Evolutionary conservation across 2,329 filamentous ascomycete species (phyloP), one percentile per base, ranked within the genome.

Genomic region (Epichloe amarillans): DNA sequence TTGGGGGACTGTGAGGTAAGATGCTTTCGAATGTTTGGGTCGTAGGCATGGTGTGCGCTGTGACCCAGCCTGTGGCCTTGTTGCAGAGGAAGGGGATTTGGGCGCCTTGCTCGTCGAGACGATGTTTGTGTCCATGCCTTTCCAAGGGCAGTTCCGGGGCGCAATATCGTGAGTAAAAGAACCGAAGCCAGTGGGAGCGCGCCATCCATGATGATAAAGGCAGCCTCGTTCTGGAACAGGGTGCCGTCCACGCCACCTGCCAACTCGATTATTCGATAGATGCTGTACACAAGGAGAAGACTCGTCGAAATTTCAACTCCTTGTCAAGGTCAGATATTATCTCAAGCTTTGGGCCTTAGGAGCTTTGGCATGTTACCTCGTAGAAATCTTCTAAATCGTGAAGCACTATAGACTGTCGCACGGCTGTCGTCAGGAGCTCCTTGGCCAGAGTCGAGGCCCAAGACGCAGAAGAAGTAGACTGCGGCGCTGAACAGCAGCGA

Each of bases 381-480:
- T 4, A 76, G 60, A 41, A 74, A 74, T 4, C 61, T 59, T 49
- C 63, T 71, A 56, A 76, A 77, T 5, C 61, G 60, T 0, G 58
- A 50, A 2, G 72, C 72, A 8, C 62, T 62, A 55, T 75, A 75
- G 15, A 74, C 57, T 2, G 58, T 54, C 0, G 66, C 61, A 51
- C 69, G 68, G 14, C 60, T 67, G 4, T 62, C 58, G 53, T 75
- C 69, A 8, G 72, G 61, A 14, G 60, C 56, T 33, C 68, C 64
- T 36, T 62, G 63, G 15, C 66, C 65, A 14, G 64, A 67, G 46
- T 63, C 63, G 7, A 75, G 55, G 37, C 62, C 62, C 36, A 69
- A 56, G 14, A 66, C 65, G 41, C 75, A 73, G 55, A 62, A 72
- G 46, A 66, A 64, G 51, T 66, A 70, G 50, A 63, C 61, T 19